Evolutionary conservation across 1,139 yeast species (phyloP).

Genomic region (Protomyces inundatus): DNA sequence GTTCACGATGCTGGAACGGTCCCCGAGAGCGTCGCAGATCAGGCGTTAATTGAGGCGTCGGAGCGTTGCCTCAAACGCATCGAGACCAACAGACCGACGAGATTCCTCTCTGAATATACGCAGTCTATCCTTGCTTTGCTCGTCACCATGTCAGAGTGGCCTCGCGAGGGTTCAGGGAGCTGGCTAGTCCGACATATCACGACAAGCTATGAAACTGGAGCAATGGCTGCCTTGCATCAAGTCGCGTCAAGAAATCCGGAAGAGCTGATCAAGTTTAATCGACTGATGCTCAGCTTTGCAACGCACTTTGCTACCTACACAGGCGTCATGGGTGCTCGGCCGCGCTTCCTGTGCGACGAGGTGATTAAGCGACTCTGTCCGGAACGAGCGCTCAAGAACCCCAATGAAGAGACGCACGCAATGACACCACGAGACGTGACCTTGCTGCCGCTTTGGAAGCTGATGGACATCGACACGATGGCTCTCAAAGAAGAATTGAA

Average conservation of each 20-base stretch:
- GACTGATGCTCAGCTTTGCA: neutral
- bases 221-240: neutral
- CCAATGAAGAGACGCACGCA: neutral
- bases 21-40: neutral
- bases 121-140: neutral
- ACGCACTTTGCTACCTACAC: neutral
- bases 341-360: neutral
- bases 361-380: neutral
- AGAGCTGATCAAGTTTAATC: neutral
- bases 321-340: neutral
- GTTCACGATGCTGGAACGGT: neutral
- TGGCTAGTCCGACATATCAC: neutral
- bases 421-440: neutral
- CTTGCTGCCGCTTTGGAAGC: too few relatives aligned
- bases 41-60: neutral
- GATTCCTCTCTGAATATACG: slow-evolving; percentile 14
- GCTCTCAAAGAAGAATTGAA: neutral
- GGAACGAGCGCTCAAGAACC: neutral
- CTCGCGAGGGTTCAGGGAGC: neutral
- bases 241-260: neutral
- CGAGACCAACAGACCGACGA: slow-evolving; percentile 11
- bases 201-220: neutral
- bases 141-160: neutral
- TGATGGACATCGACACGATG: neutral
- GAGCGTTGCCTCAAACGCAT: neutral